Base-by-base conservation (phyloP, 495 filamentous ascomycete genomes). In the Elasticomyces elasticus region DNA sequence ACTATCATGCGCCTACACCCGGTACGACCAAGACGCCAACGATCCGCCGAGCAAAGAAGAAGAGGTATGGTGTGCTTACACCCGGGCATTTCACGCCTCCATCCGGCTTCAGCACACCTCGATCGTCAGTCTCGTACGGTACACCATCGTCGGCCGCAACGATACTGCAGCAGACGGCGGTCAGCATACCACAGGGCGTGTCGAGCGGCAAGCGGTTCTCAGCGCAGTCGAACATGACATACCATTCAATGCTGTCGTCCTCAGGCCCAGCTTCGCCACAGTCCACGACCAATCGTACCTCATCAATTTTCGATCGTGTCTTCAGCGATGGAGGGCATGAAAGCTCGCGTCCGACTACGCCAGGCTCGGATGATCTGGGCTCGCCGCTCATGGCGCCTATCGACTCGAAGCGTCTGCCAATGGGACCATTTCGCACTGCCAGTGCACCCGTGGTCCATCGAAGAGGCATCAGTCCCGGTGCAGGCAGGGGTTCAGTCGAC, bases 181-280 rank as follows among this genome's bases (percentile, higher is more conserved):
- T 77, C 59, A 78, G 80, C 13, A 73, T 85, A 54, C 73, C 79
- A 56, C 66, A 74, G 55, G 57, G 75, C 56, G 65, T 72, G 1
- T 72, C 52, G 17, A 10, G 12, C 12, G 28, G 33, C 15, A 59
- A 76, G 27, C 76, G 79, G 22, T 88, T 81, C 81, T 87, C 87
- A 0, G 63, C 78, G 11, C 76, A 84, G 43, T 83, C 84, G 7
- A 74, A 73, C 23, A 71, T 71, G 41, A 65, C 66, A 10, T 73
- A 74, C 5, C 79, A 83, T n/a, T 81, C 84, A 19, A 74, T 78
- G 56, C 71, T 76, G 2, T 61, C 76, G 0, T 88, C 87, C 10
- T 91, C 90, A 0, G 70, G 82, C n/a, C 81, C 89, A 3, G 89
- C 80, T 63, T 95, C 90, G 1, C 90, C 91, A 3, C 76, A 76